Percentiles rank a stretch among this genome's conserved stretches.
These are phyloP conservation scores for Platismatia glauca DNA, from an alignment of 495 filamentous ascomycete species.

Conservation along the genomic window DNA sequence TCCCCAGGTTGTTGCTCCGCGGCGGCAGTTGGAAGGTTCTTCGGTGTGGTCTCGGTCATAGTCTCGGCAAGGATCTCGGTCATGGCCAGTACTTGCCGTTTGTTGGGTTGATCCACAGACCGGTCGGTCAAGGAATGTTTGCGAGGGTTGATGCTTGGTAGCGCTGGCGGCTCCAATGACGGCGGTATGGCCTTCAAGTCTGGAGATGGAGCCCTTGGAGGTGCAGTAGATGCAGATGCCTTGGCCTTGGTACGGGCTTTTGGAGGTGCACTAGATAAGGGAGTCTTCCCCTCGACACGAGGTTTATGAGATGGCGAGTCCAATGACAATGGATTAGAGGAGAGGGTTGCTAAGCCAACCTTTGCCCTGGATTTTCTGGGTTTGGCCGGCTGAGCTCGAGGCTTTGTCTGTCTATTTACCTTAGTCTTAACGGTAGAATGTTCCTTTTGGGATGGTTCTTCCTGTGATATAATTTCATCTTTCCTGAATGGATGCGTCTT, in stretches of 20 bases:
- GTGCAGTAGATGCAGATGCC: constrained; percentile 2
- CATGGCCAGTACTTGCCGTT: neutral
- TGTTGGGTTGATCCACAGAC: neutral
- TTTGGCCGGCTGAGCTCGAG: neutral
- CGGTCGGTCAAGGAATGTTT: constrained; percentile 2
- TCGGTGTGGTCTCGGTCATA: neutral
- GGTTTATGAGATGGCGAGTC: neutral
- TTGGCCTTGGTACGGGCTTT: neutral
- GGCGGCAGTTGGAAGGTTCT: neutral
- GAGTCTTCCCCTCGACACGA: neutral
- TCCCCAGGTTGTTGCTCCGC: neutral
- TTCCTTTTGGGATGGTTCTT: neutral
- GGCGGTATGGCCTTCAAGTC: neutral
- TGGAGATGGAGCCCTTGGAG: neutral
- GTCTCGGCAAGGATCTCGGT: neutral
- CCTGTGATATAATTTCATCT: neutral
- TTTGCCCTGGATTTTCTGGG: neutral
- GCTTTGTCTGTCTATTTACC: constrained; percentile 3
- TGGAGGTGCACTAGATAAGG: constrained; percentile 1
- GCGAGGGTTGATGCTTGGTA: neutral
- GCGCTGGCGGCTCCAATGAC: neutral
- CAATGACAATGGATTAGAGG: neutral
- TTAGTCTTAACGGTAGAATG: constrained; percentile 3
- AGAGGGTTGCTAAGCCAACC: neutral
- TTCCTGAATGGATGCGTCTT: constrained; percentile 19